Percentiles rank a stretch among this genome's conserved stretches.
phyloP scores from a whole-genome alignment of 192 early-diverging fungal genomes.

The Mycoemilia scoparia region DNA sequence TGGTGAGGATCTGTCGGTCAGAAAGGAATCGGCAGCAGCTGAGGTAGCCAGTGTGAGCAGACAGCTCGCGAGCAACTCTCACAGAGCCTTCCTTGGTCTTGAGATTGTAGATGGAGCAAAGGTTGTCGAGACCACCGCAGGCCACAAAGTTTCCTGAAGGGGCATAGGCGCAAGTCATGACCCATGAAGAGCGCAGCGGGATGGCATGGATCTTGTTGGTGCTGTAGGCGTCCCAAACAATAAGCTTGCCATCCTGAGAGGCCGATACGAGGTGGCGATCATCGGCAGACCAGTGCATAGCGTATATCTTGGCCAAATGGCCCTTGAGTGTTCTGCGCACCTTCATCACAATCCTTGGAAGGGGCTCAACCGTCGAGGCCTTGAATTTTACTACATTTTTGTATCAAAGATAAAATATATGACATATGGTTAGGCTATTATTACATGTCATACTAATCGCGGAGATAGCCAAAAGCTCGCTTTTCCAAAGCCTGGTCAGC shows the following conservation, averaged over 20 bases:
- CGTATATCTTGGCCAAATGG: constrained; percentile 97
- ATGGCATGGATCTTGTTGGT: constrained; percentile 99
- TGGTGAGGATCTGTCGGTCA: constrained; percentile 89
- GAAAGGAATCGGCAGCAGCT: constrained; percentile 94
- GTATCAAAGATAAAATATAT: constrained; percentile 4
- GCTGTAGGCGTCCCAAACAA: constrained; percentile 97
- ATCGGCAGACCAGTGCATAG: constrained; percentile 98
- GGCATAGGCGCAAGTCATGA: constrained; percentile 99
- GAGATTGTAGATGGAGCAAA: constrained; percentile 98
- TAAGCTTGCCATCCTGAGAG: constrained; percentile 98
- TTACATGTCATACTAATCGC: constrained; percentile 5
- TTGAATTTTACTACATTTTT: constrained; percentile 55
- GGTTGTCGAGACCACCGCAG: constrained; percentile 98
- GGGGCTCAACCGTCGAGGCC: constrained; percentile 65
- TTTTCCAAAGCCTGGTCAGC: too few species aligned
- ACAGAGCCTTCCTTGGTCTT: constrained; percentile 85
- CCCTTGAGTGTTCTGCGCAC: constrained; percentile 93
- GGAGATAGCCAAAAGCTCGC: not conserved
- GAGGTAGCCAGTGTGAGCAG: constrained; percentile 94
- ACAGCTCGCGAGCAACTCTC: constrained; percentile 85
- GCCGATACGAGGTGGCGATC: constrained; percentile 93
- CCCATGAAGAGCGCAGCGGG: constrained; percentile 96
- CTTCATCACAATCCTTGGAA: constrained; percentile 86
- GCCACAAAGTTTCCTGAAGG: constrained; percentile 97
- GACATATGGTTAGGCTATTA: not conserved